These are phyloP conservation scores for Ceratobasidium theobromae DNA, from an alignment of 1,284 basidiomycete species.

Conservation along the genomic window DNA sequence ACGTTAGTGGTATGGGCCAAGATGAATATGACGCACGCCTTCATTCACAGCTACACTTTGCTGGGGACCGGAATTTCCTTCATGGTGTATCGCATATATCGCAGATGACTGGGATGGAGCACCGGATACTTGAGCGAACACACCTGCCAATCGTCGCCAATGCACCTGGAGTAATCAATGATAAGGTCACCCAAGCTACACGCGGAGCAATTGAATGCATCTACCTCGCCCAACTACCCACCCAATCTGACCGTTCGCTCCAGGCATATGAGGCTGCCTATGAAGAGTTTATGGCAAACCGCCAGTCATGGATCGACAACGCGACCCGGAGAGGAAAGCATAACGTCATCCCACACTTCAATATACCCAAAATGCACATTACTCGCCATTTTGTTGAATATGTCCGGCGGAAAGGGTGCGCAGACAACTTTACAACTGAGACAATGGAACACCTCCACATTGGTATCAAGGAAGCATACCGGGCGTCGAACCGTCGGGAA, in stretches of 20 bases:
- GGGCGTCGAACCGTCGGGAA: slow-evolving; percentile 10
- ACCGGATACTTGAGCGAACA: slow-evolving; percentile 15
- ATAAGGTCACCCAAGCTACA: slow-evolving; percentile 6
- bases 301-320: slow-evolving; percentile 20
- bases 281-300: not conserved
- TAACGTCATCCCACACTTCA: not conserved
- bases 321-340: slow-evolving; percentile 3
- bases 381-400: slow-evolving; percentile 2
- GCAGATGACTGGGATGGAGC: slow-evolving; percentile 26
- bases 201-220: slow-evolving; percentile 12
- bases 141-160: slow-evolving; percentile 6
- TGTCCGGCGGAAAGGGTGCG: not conserved
- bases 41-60: not conserved
- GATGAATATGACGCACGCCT: slow-evolving; percentile 16
- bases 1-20: slow-evolving; percentile 2
- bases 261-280: slow-evolving; percentile 4
- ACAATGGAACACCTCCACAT: slow-evolving; percentile 29
- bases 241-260: slow-evolving; percentile 10
- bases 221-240: slow-evolving; percentile 20
- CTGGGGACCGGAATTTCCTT: slow-evolving; percentile 8
- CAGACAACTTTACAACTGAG: slow-evolving; percentile 30
- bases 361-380: slow-evolving; percentile 32
- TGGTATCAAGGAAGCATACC: slow-evolving; percentile 18
- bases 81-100: slow-evolving; percentile 14
- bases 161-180: slow-evolving; percentile 24